These are phyloP conservation scores for Candida golubevii DNA, from an alignment of 805 yeast genomes.

Conservation along the genomic window DNA sequence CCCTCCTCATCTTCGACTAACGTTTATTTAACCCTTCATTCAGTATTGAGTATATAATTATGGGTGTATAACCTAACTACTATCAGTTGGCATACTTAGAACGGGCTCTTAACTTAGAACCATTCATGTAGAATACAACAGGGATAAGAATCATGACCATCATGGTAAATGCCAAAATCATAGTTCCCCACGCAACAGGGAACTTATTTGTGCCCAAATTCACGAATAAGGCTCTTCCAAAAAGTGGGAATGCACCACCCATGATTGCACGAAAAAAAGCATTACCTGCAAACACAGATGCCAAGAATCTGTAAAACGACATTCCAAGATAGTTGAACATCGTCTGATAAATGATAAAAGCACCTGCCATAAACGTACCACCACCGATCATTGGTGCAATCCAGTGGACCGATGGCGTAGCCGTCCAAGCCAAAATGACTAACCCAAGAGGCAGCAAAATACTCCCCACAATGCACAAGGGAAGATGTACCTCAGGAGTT, in stretches of 20 bases:
- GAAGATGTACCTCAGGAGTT: constrained; percentile 11
- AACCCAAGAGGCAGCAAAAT: constrained; percentile 12
- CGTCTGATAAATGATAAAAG: constrained; percentile 12
- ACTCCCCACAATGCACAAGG: constrained; percentile 10
- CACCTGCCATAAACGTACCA: constrained; percentile 9
- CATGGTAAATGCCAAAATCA: constrained; percentile 9
- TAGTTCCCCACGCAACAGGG: constrained; percentile 13
- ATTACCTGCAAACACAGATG: constrained; percentile 14
- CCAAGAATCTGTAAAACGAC: constrained; percentile 11
- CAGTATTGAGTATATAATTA: no score
- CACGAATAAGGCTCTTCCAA: constrained; percentile 11
- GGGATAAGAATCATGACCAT: constrained; percentile 8
- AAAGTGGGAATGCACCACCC: constrained; percentile 17
- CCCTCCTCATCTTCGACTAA: no score
- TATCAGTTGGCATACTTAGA: constrained; percentile 11
- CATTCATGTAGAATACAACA: constrained; percentile 8
- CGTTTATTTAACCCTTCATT: no score
- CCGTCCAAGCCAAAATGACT: constrained; percentile 12
- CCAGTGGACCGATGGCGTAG: constrained; percentile 13
- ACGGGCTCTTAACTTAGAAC: constrained; percentile 13
- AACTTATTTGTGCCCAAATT: constrained; percentile 6
- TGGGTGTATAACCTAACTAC: neutral
- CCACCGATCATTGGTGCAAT: constrained; percentile 13
- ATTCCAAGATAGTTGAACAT: constrained; percentile 12
- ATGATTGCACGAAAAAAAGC: constrained; percentile 12